Conservation (phyloP, 2,329 filamentous ascomycete species). For the Xylariaceae sp. region DNA sequence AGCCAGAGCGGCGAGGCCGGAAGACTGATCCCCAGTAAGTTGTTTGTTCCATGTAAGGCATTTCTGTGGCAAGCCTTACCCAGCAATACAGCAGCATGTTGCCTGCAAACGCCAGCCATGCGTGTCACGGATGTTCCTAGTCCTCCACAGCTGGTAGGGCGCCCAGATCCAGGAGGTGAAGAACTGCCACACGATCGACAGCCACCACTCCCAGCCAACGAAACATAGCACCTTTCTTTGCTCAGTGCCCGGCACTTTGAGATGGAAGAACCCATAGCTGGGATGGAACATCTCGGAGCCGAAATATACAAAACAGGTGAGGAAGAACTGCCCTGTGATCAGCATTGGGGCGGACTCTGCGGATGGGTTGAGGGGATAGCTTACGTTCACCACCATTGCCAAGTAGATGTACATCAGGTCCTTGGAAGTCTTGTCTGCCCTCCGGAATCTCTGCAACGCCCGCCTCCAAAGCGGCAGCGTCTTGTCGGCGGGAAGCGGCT, state of each 20-base stretch:
- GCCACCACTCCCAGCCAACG: slow-evolving; percentile 61
- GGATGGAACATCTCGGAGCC: slow-evolving; percentile 59
- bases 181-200: slow-evolving; percentile 57
- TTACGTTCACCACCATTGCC: slow-evolving; percentile 51
- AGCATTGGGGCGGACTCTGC: slow-evolving; percentile 6
- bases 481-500: slow-evolving; percentile 19
- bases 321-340: slow-evolving; percentile 42
- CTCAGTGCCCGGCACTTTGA: slow-evolving; percentile 52
- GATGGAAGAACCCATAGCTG: slow-evolving; percentile 52
- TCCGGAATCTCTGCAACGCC: slow-evolving; percentile 26
- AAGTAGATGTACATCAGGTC: slow-evolving; percentile 43
- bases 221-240: slow-evolving; percentile 27
- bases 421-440: slow-evolving; percentile 38
- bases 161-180: slow-evolving; percentile 57
- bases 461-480: slow-evolving; percentile 7
- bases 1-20: slow-evolving; percentile 63
- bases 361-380: not conserved
- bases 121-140: slow-evolving; percentile 55
- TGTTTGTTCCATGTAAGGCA: too few species aligned
- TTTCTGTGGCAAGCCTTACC: slow-evolving; percentile 23
- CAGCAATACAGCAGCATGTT: slow-evolving; percentile 38
- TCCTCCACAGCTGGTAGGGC: slow-evolving; percentile 53
- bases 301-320: slow-evolving; percentile 53
- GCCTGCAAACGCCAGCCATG: slow-evolving; percentile 59
- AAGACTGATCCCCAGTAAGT: too few species aligned